Evolutionary conservation across 129 eudicot genomes (phyloP), one percentile per base, ranked within the genome.

Genomic region (Tanacetum coccineum): DNA sequence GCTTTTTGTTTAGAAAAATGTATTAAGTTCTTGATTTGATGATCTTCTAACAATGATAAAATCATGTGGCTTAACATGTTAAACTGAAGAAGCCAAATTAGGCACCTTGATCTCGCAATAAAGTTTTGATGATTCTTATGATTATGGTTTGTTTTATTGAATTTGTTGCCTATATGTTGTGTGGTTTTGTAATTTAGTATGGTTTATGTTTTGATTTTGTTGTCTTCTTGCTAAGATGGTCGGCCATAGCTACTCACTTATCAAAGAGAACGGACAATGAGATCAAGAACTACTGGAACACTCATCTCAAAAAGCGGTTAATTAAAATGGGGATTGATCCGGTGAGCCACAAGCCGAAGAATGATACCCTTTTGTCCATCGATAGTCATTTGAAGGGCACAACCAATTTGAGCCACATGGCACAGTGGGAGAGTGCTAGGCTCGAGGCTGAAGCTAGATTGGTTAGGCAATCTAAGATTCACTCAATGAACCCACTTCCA

Each of bases 391-490:
- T 78, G 57, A 92, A 88, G 56, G 84, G 63, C 54, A 80, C 85
- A 0, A 85, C 95, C 62, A 88, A 83, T 50, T 78, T 92, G 42
- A 92, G 96, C 85, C 98, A 92, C 81, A 92, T 92, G 91, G 95
- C 96, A 49, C 98, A 92, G 20, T 88, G 96, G 98, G 98, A 92
- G 74, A 92, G 96, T 45, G 95, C 98, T 50, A 85, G 98, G 17
- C 86, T 92, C 9, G 98, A 92, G 63, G 98, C 98, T 44, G 98
- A 92, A 79, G 98, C 98, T 46, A 74, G 98, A 64, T 56, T 88
- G 5, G 95, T 64, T 2, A 62, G 88, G 6, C 89, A 92, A 62
- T 85, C 98, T 10, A 88, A 83, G 52, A 84, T 86, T 30, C 80
- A 77, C 4, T 76, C 85, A 10, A 65, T 55, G 60, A 76, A 75